phyloP scores from a whole-genome alignment of 208 protist genomes.

The Acanthamoeba lenticulata region DNA sequence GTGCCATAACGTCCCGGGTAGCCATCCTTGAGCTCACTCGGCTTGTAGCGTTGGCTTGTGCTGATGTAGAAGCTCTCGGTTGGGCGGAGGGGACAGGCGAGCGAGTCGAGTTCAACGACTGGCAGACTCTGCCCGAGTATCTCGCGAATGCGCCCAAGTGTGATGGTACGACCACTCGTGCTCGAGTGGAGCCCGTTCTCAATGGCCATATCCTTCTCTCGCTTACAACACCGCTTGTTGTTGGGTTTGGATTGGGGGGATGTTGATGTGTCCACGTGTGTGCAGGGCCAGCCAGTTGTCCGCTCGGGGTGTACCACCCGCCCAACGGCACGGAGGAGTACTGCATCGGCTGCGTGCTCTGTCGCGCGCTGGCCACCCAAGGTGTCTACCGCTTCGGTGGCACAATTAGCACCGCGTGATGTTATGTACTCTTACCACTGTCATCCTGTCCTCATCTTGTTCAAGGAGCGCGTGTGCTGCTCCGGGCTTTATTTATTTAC shows the following conservation, averaged over 20 bases:
- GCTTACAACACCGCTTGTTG: background rate
- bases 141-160: constrained; percentile 26
- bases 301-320: background rate
- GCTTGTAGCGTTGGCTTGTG: no score
- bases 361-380: background rate
- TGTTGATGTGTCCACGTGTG: background rate
- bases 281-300: background rate
- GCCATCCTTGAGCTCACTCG: background rate
- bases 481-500: no score
- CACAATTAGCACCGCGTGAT: background rate
- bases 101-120: constrained; percentile 2
- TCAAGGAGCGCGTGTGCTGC: no score
- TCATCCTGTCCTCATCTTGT: background rate
- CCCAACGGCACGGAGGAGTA: constrained; percentile 31
- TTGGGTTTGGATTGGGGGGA: no score
- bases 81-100: background rate
- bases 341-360: background rate
- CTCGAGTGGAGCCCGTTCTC: background rate
- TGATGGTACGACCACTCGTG: background rate
- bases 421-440: background rate
- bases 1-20: background rate
- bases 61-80: no score
- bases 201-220: background rate
- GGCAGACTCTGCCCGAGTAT: background rate
- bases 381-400: background rate